Percentiles rank a stretch among this genome's conserved stretches.
Evolutionary conservation across 2,329 filamentous ascomycete genomes (phyloP).

Genomic region (Fusarium sp.): DNA sequence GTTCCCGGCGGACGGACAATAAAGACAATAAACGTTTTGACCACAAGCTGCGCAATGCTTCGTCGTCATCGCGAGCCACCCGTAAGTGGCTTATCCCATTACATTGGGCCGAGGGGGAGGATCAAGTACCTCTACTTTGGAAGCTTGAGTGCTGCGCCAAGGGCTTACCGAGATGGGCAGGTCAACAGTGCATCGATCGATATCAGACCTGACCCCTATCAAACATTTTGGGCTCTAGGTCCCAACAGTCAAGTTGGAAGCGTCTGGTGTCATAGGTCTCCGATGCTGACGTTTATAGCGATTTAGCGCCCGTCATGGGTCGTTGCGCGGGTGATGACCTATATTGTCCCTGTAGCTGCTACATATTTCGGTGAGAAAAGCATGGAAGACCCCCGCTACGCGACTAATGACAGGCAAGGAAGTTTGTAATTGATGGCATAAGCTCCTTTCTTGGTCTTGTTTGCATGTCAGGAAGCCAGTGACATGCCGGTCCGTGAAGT

Average conservation of each 20-base stretch:
- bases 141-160: slow-evolving; percentile 3
- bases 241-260: not conserved
- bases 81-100: slow-evolving; percentile 28
- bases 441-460: not conserved
- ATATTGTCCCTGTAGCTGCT: slow-evolving; percentile 19
- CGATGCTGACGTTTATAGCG: slow-evolving; percentile 14
- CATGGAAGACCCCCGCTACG: slow-evolving; percentile 12
- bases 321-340: slow-evolving; percentile 33
- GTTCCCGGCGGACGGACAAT: slow-evolving; percentile 1
- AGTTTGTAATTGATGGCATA: not conserved
- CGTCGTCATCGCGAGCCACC: slow-evolving; percentile 33
- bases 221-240: slow-evolving; percentile 4
- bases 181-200: slow-evolving; percentile 15
- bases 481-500: not conserved
- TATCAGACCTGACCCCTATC: slow-evolving; percentile 22
- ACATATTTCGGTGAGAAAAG: slow-evolving; percentile 14
- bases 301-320: slow-evolving; percentile 9
- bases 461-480: not conserved
- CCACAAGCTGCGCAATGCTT: slow-evolving; percentile 28
- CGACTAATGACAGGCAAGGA: slow-evolving; percentile 8
- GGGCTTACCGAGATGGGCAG: slow-evolving; percentile 37
- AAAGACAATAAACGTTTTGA: not conserved
- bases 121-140: slow-evolving; percentile 26
- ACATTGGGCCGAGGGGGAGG: slow-evolving; percentile 7
- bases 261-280: slow-evolving; percentile 2